Base-by-base conservation (phyloP, 106 monocot species). In the Dendrobium catenatum region DNA sequence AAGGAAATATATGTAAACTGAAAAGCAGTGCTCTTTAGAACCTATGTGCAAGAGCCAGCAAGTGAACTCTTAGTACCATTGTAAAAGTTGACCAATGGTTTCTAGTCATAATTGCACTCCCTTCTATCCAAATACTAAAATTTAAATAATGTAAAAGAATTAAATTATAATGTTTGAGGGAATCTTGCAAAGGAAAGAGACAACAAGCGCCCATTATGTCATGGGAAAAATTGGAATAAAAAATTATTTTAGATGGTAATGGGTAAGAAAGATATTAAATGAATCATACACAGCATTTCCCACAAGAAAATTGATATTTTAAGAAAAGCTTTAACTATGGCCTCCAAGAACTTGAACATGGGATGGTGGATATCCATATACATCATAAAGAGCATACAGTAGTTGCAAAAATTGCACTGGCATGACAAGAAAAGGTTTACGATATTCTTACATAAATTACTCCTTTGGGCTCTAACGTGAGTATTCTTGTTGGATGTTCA, bases 41-140 rank as follows among this genome's bases (percentile, higher is more conserved):
- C 2, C 16, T 72, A 10, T 37, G 26, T 42, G 16, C 19, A 42
- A 19, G 15, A 19, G 16, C 16, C 10, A 24, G n/a, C 20, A 43
- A 43, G 11, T 76, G n/a, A 76, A 49, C 76, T 43, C 58, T 29
- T 70, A 70, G 4, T 78, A 61, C 93, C 95, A 89, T 82, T 84
- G 79, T 93, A 95, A 72, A 95, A 93, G 75, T 85, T 84, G 10
- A 95, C 83, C 11, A 75, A 80, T 40, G 87, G 75, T 73, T 95
- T 93, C 80, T 84, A 80, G 79, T 95, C 95, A 78, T 95, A 95
- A 70, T 95, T 93, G n/a, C 93, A 93, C 87, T 95, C 95, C 81
- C 95, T 89, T 82, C 80, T 91, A 83, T 93, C 93, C 81, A 95
- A 73, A 87, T 89, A 95, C 95, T 95, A 86, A 75, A 83, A 77